These are phyloP conservation scores for Hysterangium stoloniferum DNA, from an alignment of 768 basidiomycete genomes.

Conservation along the genomic window DNA sequence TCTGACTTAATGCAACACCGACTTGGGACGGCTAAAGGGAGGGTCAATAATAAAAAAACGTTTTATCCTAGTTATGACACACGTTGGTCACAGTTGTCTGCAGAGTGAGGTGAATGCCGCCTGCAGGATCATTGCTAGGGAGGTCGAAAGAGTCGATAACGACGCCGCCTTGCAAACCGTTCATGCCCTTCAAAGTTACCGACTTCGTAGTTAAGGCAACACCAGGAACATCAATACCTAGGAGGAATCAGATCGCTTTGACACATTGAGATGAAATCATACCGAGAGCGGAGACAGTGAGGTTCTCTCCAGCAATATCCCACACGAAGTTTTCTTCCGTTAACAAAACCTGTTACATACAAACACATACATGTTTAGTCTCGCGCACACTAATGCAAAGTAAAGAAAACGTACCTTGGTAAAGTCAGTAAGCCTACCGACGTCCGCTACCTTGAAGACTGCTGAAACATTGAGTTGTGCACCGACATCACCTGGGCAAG, in stretches of 20 bases:
- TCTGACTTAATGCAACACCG: conserved; percentile 52
- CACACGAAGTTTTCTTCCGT: conserved; percentile 62
- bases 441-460: conserved; percentile 50
- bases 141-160: conserved; percentile 60
- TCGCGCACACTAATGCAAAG: not conserved
- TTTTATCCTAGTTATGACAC: conserved; percentile 18
- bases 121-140: conserved; percentile 60
- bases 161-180: conserved; percentile 57
- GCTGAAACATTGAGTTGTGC: conserved; percentile 47
- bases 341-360: conserved; percentile 37
- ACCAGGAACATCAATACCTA: conserved; percentile 51
- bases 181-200: conserved; percentile 63
- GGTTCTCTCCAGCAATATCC: conserved; percentile 57
- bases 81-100: conserved; percentile 54
- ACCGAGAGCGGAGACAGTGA: conserved; percentile 57
- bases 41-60: conserved; percentile 10
- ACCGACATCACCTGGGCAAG: conserved; percentile 42
- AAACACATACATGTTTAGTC: too few relatives aligned
- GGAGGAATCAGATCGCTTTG: not conserved
- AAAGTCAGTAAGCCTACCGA: conserved; percentile 51
- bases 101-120: conserved; percentile 62
- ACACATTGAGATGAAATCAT: conserved; percentile 13
- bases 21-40: conserved; percentile 59
- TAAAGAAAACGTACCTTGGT: conserved; percentile 39
- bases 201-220: conserved; percentile 48